Conservation (phyloP, 441 rosid species). For the Lepidium campestre region DNA sequence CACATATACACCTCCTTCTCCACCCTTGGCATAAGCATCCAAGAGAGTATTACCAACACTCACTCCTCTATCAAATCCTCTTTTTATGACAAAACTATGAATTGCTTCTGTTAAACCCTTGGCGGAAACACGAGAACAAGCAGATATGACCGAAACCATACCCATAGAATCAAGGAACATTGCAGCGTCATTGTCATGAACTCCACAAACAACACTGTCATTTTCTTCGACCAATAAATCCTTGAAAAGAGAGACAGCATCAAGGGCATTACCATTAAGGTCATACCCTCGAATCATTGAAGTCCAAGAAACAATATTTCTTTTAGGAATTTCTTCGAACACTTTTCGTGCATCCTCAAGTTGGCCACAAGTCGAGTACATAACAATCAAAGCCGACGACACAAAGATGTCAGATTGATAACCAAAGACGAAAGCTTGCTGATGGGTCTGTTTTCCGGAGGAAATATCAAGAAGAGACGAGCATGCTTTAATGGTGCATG, state of each 20-base stretch:
- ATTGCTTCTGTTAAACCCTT: constrained; percentile 45
- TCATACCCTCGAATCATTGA: constrained; percentile 67
- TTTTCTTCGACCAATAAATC: constrained; percentile 51
- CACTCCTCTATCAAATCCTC: constrained; percentile 49
- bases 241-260: constrained; percentile 62
- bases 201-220: constrained; percentile 20
- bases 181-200: constrained; percentile 1
- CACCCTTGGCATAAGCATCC: constrained; percentile 74
- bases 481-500: constrained; percentile 83
- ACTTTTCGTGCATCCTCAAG: constrained; percentile 42
- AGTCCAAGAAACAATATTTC: constrained; percentile 65
- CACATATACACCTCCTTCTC: constrained; percentile 38
- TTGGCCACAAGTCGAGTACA: constrained; percentile 55
- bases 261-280: constrained; percentile 45
- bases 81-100: constrained; percentile 60
- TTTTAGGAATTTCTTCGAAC: constrained; percentile 54
- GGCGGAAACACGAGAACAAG: constrained; percentile 53
- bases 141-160: constrained; percentile 63
- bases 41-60: constrained; percentile 62
- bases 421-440: constrained; percentile 71
- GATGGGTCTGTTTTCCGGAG: constrained; percentile 77
- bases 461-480: constrained; percentile 62
- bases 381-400: constrained; percentile 50
- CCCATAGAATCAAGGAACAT: constrained; percentile 55
- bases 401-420: constrained; percentile 48